Conservation (phyloP, 1,139 yeast species). For the Groenewaldozyma sp. region DNA sequence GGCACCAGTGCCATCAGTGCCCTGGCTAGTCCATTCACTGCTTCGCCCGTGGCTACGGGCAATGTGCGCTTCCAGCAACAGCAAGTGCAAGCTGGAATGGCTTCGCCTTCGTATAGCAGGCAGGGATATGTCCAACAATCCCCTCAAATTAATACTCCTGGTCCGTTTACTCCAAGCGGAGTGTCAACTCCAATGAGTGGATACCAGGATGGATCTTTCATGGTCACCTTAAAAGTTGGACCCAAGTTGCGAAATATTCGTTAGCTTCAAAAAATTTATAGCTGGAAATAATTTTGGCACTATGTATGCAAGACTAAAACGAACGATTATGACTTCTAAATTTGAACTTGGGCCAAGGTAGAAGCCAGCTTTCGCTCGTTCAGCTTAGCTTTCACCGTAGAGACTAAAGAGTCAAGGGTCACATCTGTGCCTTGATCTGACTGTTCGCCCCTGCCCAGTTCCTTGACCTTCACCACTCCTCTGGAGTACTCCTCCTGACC, state of each 20-base stretch:
- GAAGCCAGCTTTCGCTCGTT: slow-evolving; percentile 12
- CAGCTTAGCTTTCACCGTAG: slow-evolving; percentile 47
- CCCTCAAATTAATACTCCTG: neutral
- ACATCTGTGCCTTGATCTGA: slow-evolving; percentile 82
- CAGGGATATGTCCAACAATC: neutral
- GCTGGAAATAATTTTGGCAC: too few species aligned
- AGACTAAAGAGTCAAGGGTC: slow-evolving; percentile 48
- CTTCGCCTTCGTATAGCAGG: neutral
- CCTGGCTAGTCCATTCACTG: neutral
- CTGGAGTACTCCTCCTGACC: slow-evolving; percentile 88
- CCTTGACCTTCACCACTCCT: slow-evolving; percentile 78
- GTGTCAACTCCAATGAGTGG: neutral
- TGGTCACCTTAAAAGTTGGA: slow-evolving; percentile 1
- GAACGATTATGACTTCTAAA: too few species aligned
- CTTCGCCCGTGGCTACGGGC: slow-evolving; percentile 1
- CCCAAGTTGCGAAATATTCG: neutral
- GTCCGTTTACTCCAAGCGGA: neutral
- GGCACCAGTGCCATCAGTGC: neutral
- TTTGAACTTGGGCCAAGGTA: neutral
- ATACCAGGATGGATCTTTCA: neutral
- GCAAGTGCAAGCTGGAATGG: slow-evolving; percentile 24
- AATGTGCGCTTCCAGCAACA: slow-evolving; percentile 9
- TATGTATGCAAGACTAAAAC: too few species aligned
- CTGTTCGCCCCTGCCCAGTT: slow-evolving; percentile 80
- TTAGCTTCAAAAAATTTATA: neutral